Percentiles rank a stretch among this genome's conserved stretches.
These are phyloP conservation scores for Penicillium olsonii DNA, from an alignment of 2,329 filamentous ascomycete species.

Conservation along the genomic window DNA sequence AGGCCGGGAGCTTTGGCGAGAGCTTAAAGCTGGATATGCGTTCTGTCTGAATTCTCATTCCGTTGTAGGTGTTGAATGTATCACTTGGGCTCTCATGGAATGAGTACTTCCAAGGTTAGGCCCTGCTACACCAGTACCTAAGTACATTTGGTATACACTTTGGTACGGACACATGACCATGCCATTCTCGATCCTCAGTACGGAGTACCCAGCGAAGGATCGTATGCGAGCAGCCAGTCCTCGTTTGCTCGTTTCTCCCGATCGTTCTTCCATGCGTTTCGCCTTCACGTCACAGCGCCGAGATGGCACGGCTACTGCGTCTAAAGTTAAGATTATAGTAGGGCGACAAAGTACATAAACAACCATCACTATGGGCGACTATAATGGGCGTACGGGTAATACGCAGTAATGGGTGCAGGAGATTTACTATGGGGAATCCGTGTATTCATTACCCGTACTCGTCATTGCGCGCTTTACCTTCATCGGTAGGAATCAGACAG, in stretches of 20 bases:
- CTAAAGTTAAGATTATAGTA: background rate
- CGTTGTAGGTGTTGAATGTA: too few relatives aligned
- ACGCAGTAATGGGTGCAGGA: constrained; percentile 14
- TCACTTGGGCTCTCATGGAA: background rate
- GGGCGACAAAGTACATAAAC: background rate
- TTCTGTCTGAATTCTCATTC: too few relatives aligned
- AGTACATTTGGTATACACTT: background rate
- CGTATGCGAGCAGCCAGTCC: too few relatives aligned
- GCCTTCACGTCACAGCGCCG: too few relatives aligned
- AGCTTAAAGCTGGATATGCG: too few relatives aligned
- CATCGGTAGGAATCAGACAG: too few relatives aligned
- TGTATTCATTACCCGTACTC: constrained; percentile 18
- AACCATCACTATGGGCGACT: background rate
- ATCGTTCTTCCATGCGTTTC: too few relatives aligned
- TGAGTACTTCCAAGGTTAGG: background rate
- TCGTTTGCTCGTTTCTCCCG: too few relatives aligned
- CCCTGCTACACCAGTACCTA: background rate
- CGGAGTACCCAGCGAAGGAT: too few relatives aligned
- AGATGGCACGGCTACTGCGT: background rate
- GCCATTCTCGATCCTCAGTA: too few relatives aligned
- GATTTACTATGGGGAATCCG: constrained; percentile 16
- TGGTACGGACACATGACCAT: constrained; percentile 3
- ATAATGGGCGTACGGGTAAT: constrained; percentile 10
- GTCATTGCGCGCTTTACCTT: constrained; percentile 22
- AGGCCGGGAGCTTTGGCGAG: too few relatives aligned